Evolutionary conservation across 2,329 filamentous ascomycete genomes (phyloP), one percentile per base, ranked within the genome.

Genomic region (Cadophora luteo-olivacea): DNA sequence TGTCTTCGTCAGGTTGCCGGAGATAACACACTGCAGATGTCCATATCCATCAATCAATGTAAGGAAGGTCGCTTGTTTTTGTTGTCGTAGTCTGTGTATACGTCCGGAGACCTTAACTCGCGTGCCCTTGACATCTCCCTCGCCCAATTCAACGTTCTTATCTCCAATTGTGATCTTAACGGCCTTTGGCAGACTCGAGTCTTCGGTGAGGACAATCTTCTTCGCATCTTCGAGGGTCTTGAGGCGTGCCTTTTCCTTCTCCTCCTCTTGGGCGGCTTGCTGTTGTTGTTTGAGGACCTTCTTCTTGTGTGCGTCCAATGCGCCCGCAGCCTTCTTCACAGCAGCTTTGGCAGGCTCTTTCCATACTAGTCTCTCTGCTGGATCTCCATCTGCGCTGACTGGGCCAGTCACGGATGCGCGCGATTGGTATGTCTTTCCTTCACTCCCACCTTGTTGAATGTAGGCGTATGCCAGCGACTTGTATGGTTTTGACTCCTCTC

Each of bases 21-120:
- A 81, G 66, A 97, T 83, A 70, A 97, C 86, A 77, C 93, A 94
- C 84, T 97, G 94, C 79, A 98, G 85, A 77, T 90, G 90, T 65
- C 92, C 92, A 77, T 94, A 92, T 68, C 94, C 94, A 78, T 97
- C 93, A 71, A 90, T 86, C 72, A 97, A 83, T n/a, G 91, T 95
- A 77, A 97, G 85, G 81, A 97, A 97, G 66, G 93, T 90, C 72
- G 93, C 87, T 77, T 92, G 90, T 81, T 95, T 96, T 82, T 97
- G 94, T 70, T 87, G 85, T 70, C 93, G 87, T 79, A 94, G 83
- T 68, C 92, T 88, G 81, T 97, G 93, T 65, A 97, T 92, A 73
- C 94, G 88, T 66, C 94, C 94, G 72, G 90, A 87, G 25, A 97
- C 92, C 74, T 90, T 89, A 68, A 97, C 92, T 65, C 93, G 86